Conservation (phyloP, 2,329 filamentous ascomycete genomes). For the Xylariaceae sp. region DNA sequence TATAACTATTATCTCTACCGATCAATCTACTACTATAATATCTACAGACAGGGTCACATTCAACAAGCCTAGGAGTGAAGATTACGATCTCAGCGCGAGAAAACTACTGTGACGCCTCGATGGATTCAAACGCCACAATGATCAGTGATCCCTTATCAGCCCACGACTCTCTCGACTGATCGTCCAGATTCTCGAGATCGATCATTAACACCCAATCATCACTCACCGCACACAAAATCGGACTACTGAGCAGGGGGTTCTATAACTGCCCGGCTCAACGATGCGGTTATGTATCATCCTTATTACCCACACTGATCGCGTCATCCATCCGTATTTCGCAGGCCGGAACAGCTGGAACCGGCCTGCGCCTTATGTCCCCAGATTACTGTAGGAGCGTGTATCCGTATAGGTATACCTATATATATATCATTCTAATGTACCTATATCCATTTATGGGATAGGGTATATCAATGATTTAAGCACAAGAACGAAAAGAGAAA, state of each 20-base stretch:
- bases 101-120: not conserved
- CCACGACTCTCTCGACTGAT: no score
- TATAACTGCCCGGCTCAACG: no score
- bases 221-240: no score
- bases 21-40: not conserved
- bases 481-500: not conserved
- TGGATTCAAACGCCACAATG: conserved; percentile 1
- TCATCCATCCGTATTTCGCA: no score
- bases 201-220: no score
- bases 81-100: conserved; percentile 12
- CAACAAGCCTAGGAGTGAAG: conserved; percentile 1
- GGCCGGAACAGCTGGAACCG: no score
- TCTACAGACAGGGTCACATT: not conserved
- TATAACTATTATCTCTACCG: not conserved
- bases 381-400: no score
- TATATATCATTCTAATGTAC: not conserved
- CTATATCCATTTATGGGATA: not conserved
- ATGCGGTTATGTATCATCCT: no score
- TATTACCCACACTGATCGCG: no score
- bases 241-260: no score
- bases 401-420: not conserved
- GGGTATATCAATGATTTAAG: not conserved
- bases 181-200: no score
- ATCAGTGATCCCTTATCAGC: not conserved
- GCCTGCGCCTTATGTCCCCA: no score